Evolutionary conservation across 2,329 filamentous ascomycete genomes (phyloP).

Genomic region (Fusarium falciforme): DNA sequence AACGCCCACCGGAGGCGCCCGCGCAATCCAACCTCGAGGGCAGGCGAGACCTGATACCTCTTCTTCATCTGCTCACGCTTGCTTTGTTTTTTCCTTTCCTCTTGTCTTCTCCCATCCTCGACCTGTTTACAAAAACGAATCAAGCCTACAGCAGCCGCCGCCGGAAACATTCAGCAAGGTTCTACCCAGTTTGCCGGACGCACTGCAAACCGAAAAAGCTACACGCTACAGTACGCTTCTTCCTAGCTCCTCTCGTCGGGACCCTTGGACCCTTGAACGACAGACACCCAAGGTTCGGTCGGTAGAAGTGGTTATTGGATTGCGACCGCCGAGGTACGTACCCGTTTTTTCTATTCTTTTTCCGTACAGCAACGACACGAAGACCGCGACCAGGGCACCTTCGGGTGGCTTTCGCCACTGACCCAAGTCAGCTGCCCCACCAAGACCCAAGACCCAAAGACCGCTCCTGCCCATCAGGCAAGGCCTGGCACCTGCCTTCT

Average conservation of each 20-base stretch:
- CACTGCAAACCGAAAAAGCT: constrained; percentile 18
- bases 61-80: not conserved
- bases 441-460: constrained; percentile 40
- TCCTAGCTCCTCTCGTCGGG: constrained; percentile 26
- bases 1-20: constrained; percentile 32
- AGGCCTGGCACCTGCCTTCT: constrained; percentile 27
- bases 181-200: constrained; percentile 1
- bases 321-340: constrained; percentile 23
- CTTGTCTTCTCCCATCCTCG: not conserved
- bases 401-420: constrained; percentile 47
- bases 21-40: constrained; percentile 31
- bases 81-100: not conserved
- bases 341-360: constrained; percentile 19
- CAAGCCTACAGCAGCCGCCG: not conserved
- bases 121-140: constrained; percentile 3
- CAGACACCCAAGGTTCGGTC: constrained; percentile 10
- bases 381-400: constrained; percentile 18
- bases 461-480: constrained; percentile 25
- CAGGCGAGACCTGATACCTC: constrained; percentile 8
- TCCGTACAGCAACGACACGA: constrained; percentile 16
- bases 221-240: constrained; percentile 8
- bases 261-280: constrained; percentile 38
- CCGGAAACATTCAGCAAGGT: constrained; percentile 5
- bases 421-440: constrained; percentile 50
- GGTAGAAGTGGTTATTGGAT: constrained; percentile 14